Percentiles rank a stretch among this genome's conserved stretches.
These are phyloP conservation scores for Phytopythium litorale DNA, from an alignment of 352 stramenopile genomes.

Conservation along the genomic window DNA sequence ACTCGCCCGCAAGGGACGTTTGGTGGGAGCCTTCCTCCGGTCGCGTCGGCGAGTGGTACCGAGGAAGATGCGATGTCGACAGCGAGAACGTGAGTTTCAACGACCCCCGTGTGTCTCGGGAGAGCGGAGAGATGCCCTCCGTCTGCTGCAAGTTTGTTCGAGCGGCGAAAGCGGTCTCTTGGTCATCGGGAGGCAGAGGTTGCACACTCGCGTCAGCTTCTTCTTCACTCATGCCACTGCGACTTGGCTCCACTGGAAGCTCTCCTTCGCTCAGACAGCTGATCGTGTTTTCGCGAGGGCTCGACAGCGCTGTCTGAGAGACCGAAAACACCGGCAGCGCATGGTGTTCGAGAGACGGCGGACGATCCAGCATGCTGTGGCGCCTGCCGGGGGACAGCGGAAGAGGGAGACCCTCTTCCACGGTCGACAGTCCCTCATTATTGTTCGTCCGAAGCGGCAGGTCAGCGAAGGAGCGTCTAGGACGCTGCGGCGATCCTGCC, in stretches of 20 bases:
- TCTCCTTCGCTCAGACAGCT: background rate
- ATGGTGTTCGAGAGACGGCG: background rate
- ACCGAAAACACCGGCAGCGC: background rate
- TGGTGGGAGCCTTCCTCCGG: conserved; percentile 1
- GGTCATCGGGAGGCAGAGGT: background rate
- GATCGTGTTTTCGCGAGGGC: background rate
- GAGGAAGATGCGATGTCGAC: background rate
- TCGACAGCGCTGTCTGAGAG: background rate
- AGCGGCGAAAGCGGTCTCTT: background rate
- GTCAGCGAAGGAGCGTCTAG: background rate
- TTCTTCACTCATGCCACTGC: background rate
- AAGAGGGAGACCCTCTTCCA: background rate
- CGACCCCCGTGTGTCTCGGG: background rate
- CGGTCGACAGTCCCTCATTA: background rate
- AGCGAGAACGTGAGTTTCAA: background rate
- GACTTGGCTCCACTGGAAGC: background rate
- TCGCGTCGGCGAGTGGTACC: conserved; percentile 3
- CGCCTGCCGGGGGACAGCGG: background rate
- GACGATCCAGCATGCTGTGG: background rate
- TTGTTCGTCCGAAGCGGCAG: background rate
- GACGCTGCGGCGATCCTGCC: background rate
- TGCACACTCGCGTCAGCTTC: background rate
- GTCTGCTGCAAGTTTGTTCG: background rate
- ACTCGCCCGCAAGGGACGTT: conserved; percentile 1
- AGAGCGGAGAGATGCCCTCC: background rate